Evolutionary conservation across 257 asterid species (phyloP).

Genomic region (Nyctanthes arbortristis): DNA sequence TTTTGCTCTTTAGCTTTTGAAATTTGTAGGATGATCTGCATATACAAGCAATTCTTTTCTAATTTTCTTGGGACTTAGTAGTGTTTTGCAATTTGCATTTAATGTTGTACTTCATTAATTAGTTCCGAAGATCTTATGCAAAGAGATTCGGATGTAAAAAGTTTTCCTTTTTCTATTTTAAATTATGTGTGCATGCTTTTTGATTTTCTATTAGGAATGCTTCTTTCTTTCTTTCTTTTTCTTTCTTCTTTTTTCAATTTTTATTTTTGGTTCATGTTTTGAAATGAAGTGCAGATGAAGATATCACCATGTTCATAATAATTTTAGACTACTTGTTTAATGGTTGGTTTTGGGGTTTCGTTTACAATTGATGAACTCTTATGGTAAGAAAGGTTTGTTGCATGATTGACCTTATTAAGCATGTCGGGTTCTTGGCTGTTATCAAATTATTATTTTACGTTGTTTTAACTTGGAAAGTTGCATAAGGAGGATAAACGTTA

Average conservation of each 20-base stretch:
- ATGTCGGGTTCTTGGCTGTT: not conserved
- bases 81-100: not conserved
- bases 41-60: not conserved
- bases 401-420: not conserved
- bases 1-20: not conserved
- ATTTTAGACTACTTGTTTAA: not conserved
- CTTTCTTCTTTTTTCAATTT: too few species aligned
- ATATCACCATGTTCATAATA: not conserved
- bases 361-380: not conserved
- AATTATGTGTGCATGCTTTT: not conserved
- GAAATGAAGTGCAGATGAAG: not conserved
- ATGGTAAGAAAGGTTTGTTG: not conserved
- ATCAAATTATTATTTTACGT: not conserved
- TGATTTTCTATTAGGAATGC: not conserved
- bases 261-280: too few species aligned
- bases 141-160: not conserved
- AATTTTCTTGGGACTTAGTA: not conserved
- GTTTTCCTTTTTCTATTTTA: not conserved
- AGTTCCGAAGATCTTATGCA: not conserved
- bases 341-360: not conserved
- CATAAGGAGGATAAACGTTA: not conserved
- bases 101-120: not conserved
- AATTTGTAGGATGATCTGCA: not conserved
- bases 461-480: not conserved
- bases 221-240: not conserved